phyloP scores from a whole-genome alignment of 2,329 filamentous ascomycete genomes.

The Sphaerulina vaccinii region DNA sequence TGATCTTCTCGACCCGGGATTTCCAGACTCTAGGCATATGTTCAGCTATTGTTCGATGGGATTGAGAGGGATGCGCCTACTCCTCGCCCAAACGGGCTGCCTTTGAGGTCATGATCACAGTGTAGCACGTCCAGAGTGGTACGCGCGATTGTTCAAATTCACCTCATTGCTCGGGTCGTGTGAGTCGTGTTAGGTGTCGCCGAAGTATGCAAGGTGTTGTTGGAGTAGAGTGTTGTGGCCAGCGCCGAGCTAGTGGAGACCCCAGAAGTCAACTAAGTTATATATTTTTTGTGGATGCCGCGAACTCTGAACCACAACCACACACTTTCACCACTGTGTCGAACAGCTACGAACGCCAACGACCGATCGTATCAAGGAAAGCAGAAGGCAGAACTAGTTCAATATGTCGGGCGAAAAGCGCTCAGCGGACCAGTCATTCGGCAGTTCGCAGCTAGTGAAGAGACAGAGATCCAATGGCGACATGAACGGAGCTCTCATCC shows the following conservation, averaged over 20 bases:
- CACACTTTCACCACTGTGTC: neutral
- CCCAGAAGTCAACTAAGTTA: too few species aligned
- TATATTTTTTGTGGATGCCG: too few species aligned
- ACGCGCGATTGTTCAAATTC: constrained; percentile 23
- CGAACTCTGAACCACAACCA: too few species aligned
- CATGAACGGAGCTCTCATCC: constrained; percentile 54
- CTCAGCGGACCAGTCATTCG: constrained; percentile 80
- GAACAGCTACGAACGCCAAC: neutral
- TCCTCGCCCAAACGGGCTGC: constrained; percentile 71
- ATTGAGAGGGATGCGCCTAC: constrained; percentile 50
- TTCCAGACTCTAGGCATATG: constrained; percentile 75
- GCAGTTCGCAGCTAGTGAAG: constrained; percentile 80
- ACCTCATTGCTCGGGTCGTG: constrained; percentile 28
- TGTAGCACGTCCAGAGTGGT: constrained; percentile 19
- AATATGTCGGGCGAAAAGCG: constrained; percentile 89
- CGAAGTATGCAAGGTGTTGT: constrained; percentile 5
- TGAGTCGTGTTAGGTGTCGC: neutral
- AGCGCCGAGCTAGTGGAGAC: neutral
- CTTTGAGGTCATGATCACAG: constrained; percentile 55
- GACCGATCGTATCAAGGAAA: neutral
- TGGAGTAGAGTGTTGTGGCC: constrained; percentile 2
- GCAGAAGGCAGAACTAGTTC: neutral
- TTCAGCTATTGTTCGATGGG: constrained; percentile 30
- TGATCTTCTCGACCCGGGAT: constrained; percentile 94
- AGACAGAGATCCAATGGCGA: constrained; percentile 72